Evolutionary conservation across 495 filamentous ascomycete species (phyloP).

Genomic region (Thermothielavioides terrestris): DNA sequence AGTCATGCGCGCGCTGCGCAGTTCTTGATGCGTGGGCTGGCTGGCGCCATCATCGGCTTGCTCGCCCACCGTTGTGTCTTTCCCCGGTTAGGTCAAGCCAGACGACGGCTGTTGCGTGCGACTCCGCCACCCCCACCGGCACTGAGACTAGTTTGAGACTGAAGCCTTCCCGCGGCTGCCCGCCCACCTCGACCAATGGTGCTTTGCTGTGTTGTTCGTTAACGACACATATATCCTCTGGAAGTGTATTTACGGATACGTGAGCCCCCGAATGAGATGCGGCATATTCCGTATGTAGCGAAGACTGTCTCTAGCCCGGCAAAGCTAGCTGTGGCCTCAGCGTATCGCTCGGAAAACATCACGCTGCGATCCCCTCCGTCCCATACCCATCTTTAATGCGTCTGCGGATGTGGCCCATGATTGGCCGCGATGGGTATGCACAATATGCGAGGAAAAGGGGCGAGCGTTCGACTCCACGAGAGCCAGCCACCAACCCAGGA

Average conservation of each 20-base stretch:
- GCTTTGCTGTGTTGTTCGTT: no score
- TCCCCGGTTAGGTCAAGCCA: not conserved
- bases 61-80: not conserved
- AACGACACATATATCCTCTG: no score
- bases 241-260: no score
- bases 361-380: not conserved
- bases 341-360: not conserved
- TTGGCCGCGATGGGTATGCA: constrained; percentile 8
- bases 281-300: no score
- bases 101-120: not conserved
- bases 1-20: not conserved
- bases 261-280: no score
- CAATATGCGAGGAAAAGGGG: constrained; percentile 19
- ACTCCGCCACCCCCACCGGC: constrained; percentile 13
- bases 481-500: not conserved
- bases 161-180: not conserved
- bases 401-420: constrained; percentile 1
- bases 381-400: constrained; percentile 3
- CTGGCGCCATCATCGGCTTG: not conserved
- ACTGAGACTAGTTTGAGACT: not conserved
- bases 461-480: not conserved
- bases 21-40: no score
- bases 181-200: no score
- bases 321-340: not conserved
- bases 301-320: no score